Conservation (phyloP, 2,329 filamentous ascomycete species). For the Penicillium aurantiogriseum region DNA sequence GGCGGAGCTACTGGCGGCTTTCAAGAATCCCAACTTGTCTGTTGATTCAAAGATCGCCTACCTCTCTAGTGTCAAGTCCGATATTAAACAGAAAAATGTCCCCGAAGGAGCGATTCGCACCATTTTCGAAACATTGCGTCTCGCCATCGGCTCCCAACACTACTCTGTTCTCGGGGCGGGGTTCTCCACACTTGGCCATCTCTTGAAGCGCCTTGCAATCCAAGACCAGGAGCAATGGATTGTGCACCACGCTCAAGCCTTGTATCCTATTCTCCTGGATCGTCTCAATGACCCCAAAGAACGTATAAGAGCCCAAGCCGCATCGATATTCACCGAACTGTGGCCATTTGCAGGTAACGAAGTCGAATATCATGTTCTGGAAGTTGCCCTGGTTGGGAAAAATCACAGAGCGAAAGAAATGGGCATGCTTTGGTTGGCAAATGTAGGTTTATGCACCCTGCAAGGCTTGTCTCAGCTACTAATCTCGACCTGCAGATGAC, state of each 20-base stretch:
- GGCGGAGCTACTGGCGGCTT: slow-evolving; percentile 51
- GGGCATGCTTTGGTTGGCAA: slow-evolving; percentile 79
- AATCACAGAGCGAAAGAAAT: slow-evolving; percentile 82
- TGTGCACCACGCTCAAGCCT: slow-evolving; percentile 66
- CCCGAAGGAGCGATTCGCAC: slow-evolving; percentile 67
- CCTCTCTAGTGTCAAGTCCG: slow-evolving; percentile 74
- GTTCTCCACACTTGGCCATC: slow-evolving; percentile 82
- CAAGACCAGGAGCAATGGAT: slow-evolving; percentile 75
- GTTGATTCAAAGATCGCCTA: slow-evolving; percentile 69
- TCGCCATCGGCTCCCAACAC: slow-evolving; percentile 73
- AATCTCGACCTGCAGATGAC: slow-evolving; percentile 62
- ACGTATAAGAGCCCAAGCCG: slow-evolving; percentile 72
- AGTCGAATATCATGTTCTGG: slow-evolving; percentile 76
- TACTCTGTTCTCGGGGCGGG: slow-evolving; percentile 75
- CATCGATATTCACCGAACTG: slow-evolving; percentile 73
- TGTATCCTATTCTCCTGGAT: slow-evolving; percentile 74
- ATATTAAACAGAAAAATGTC: slow-evolving; percentile 90
- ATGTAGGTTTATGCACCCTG: slow-evolving; percentile 50
- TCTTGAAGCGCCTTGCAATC: slow-evolving; percentile 79
- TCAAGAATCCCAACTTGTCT: slow-evolving; percentile 63
- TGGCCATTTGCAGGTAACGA: slow-evolving; percentile 68
- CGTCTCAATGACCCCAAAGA: slow-evolving; percentile 87
- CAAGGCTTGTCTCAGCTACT: slow-evolving; percentile 5
- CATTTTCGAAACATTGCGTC: slow-evolving; percentile 78
- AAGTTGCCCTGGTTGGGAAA: slow-evolving; percentile 73